Percentiles rank a stretch among this genome's conserved stretches.
phyloP scores from a whole-genome alignment of 164 flowering plant genomes.

The Cinnamomum chago region DNA sequence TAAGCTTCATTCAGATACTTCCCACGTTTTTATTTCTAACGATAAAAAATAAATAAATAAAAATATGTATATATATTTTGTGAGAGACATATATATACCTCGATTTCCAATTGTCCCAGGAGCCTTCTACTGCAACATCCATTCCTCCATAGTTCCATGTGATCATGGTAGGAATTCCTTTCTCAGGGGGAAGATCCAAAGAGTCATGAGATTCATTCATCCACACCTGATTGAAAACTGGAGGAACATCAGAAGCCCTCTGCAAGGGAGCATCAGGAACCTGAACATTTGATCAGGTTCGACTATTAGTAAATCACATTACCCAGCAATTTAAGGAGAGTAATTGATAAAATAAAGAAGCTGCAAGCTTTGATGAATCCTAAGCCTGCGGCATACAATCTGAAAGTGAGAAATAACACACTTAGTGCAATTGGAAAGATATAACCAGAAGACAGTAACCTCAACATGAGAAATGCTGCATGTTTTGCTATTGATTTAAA shows the following conservation, averaged over 20 bases:
- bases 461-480: too few relatives aligned
- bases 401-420: too few relatives aligned
- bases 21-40: neutral
- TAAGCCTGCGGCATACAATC: too few relatives aligned
- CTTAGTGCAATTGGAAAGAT: too few relatives aligned
- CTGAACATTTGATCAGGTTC: conserved; percentile 27
- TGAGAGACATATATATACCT: conserved; percentile 32
- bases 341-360: too few relatives aligned
- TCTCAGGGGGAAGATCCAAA: conserved; percentile 40
- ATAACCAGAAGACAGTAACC: too few relatives aligned
- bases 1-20: neutral
- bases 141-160: conserved; percentile 82
- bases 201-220: conserved; percentile 37
- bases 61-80: neutral
- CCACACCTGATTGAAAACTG: conserved; percentile 37
- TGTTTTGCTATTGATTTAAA: too few relatives aligned
- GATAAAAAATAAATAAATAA: neutral
- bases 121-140: conserved; percentile 80
- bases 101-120: conserved; percentile 90
- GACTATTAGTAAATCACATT: neutral
- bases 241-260: conserved; percentile 38
- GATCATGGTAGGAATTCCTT: conserved; percentile 72
- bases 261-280: conserved; percentile 68
- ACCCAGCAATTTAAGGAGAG: neutral
- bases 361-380: too few relatives aligned